phyloP scores from a whole-genome alignment of 2,329 filamentous ascomycete genomes.

The Fusarium robinianum region DNA sequence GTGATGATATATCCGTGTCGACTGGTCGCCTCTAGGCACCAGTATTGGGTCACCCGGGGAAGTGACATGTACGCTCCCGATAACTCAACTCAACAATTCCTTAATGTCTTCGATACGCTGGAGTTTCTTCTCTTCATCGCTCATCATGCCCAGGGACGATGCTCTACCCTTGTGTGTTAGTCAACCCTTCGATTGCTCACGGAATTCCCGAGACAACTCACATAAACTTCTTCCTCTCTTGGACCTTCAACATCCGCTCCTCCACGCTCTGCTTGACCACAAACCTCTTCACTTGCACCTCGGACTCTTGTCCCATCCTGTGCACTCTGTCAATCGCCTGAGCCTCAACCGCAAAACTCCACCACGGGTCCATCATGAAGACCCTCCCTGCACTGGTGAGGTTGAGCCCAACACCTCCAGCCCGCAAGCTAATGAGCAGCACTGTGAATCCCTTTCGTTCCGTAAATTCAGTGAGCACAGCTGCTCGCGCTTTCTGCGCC shows the following conservation, averaged over 20 bases:
- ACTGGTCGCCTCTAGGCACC: too few species aligned
- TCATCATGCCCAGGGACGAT: constrained; percentile 93
- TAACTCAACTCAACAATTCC: constrained; percentile 71
- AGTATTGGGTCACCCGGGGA: too few species aligned
- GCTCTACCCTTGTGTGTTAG: constrained; percentile 66
- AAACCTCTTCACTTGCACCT: constrained; percentile 86
- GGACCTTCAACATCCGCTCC: constrained; percentile 89
- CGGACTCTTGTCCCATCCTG: constrained; percentile 88
- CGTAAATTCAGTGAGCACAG: constrained; percentile 75
- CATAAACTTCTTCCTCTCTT: constrained; percentile 96
- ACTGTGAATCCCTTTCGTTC: constrained; percentile 66
- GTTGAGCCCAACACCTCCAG: constrained; percentile 93
- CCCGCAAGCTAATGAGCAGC: constrained; percentile 80
- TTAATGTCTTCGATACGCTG: constrained; percentile 93
- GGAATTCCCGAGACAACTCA: constrained; percentile 53
- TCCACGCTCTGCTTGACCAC: constrained; percentile 91
- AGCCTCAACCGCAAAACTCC: constrained; percentile 95
- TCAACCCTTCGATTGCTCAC: constrained; percentile 17
- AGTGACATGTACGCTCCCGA: too few species aligned
- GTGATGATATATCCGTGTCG: too few species aligned
- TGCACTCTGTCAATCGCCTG: constrained; percentile 98
- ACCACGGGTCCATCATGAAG: constrained; percentile 99
- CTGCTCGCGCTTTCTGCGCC: constrained; percentile 80
- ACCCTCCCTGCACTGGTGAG: constrained; percentile 86
- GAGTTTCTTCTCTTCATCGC: constrained; percentile 87